Percentiles rank a stretch among this genome's conserved stretches.
Evolutionary conservation across 495 filamentous ascomycete genomes (phyloP).

Genomic region (Trypethelium eluteriae): DNA sequence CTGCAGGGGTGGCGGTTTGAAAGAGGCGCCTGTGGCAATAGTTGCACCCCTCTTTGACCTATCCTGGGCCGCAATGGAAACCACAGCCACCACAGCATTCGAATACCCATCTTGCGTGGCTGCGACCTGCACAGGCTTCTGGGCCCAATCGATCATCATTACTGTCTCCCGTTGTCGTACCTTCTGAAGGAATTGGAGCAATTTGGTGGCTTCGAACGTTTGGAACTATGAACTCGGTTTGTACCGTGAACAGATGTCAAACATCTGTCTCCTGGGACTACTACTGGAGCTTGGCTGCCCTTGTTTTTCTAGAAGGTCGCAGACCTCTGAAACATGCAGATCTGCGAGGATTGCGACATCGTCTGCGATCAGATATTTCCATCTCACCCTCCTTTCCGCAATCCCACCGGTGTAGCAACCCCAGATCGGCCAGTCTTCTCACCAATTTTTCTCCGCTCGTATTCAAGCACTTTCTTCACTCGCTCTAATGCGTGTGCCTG

Average conservation of each 20-base stretch:
- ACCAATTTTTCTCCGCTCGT: constrained; percentile 28
- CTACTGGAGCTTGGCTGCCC: neutral
- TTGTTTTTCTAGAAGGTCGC: neutral
- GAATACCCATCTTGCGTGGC: too few relatives aligned
- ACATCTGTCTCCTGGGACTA: neutral
- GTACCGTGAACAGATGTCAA: neutral
- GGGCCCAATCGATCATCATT: too few relatives aligned
- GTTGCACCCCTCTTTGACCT: too few relatives aligned
- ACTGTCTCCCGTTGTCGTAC: too few relatives aligned
- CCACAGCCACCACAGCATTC: too few relatives aligned
- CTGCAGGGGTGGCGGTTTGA: too few relatives aligned
- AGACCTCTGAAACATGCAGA: neutral
- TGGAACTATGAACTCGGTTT: neutral
- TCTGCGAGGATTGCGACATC: neutral
- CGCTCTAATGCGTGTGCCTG: constrained; percentile 46
- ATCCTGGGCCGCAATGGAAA: too few relatives aligned
- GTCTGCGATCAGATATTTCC: neutral
- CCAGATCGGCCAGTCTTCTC: constrained; percentile 23
- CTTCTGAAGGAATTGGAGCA: too few relatives aligned
- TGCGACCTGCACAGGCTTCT: too few relatives aligned
- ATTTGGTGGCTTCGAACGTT: too few relatives aligned
- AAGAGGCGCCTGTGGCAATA: too few relatives aligned
- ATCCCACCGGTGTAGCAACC: constrained; percentile 27
- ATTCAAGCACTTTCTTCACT: constrained; percentile 57
- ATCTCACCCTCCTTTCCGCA: constrained; percentile 33